Evolutionary conservation across 345 rosid species (phyloP).

Genomic region (Boechera stricta): DNA sequence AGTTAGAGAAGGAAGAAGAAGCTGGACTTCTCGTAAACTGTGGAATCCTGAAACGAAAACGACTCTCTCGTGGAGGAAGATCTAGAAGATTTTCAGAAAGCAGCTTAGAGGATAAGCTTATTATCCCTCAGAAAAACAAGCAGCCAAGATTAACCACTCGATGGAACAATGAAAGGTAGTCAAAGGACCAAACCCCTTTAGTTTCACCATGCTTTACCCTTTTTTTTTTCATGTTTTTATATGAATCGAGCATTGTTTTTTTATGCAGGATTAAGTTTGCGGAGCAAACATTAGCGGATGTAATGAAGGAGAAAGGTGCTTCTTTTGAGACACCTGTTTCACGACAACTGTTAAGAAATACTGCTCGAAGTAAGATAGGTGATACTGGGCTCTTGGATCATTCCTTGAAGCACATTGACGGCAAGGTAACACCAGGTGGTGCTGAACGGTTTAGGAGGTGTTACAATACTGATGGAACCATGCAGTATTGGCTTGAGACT

Average conservation of each 20-base stretch:
- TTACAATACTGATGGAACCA: conserved; percentile 74
- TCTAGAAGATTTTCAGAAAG: conserved; percentile 32
- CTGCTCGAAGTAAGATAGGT: conserved; percentile 74
- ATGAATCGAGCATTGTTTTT: background rate
- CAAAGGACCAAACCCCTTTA: conserved; percentile 16
- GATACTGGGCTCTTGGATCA: conserved; percentile 98
- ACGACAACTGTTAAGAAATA: conserved; percentile 59
- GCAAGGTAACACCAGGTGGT: conserved; percentile 87
- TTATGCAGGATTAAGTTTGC: conserved; percentile 68
- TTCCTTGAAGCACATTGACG: conserved; percentile 86
- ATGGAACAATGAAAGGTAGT: conserved; percentile 80
- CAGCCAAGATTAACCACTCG: conserved; percentile 42
- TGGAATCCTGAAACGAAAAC: conserved; percentile 52
- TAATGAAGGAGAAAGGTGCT: conserved; percentile 82
- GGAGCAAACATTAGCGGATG: conserved; percentile 65
- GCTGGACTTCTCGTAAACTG: conserved; percentile 39
- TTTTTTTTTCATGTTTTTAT: conserved; percentile 6
- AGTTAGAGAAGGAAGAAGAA: conserved; percentile 48
- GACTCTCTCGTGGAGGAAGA: conserved; percentile 42
- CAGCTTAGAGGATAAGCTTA: conserved; percentile 12
- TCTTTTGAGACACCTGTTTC: conserved; percentile 68
- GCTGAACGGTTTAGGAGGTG: conserved; percentile 82
- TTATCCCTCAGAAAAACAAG: conserved; percentile 40
- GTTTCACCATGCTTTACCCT: background rate
- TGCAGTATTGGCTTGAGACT: conserved; percentile 95